Conservation (phyloP, 306 rosid genomes). For the Dryas drummondii region DNA sequence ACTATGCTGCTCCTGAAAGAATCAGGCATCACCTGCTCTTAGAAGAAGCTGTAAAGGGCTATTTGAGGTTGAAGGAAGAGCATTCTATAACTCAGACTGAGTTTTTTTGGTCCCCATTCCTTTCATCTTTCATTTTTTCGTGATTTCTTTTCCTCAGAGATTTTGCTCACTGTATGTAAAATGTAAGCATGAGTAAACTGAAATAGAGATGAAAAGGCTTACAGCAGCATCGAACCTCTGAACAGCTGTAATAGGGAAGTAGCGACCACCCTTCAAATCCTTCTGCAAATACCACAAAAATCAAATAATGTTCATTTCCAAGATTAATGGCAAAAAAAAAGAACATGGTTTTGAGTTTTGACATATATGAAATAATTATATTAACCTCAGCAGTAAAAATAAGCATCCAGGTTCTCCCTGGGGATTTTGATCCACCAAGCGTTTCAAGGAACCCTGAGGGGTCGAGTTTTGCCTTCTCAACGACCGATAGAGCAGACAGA, state of each 20-base stretch:
- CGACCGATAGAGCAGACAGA: conserved; percentile 67
- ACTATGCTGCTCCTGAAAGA: background rate
- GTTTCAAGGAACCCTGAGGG: conserved; percentile 69
- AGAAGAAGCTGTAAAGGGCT: background rate
- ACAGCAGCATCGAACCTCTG: conserved; percentile 93
- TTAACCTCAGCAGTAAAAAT: conserved; percentile 74
- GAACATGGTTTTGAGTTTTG: background rate
- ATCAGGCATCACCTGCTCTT: background rate
- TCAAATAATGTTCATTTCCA: conserved; percentile 5
- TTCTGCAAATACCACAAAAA: conserved; percentile 49
- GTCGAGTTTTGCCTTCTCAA: conserved; percentile 79
- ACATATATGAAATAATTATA: conserved; percentile 1
- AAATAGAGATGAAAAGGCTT: conserved; percentile 39
- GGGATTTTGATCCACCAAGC: conserved; percentile 80
- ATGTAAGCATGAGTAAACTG: background rate
- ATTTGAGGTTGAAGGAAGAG: background rate
- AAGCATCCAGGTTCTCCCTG: conserved; percentile 98
- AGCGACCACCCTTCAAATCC: conserved; percentile 65
- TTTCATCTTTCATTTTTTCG: too few species aligned
- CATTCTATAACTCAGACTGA: background rate
- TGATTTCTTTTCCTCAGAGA: background rate
- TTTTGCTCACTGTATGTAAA: background rate
- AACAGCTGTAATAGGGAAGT: conserved; percentile 85
- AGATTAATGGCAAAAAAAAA: background rate
- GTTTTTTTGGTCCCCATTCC: background rate